Base-by-base conservation (phyloP, 176 grass and related monocot genomes). In the Oryza australiensis region DNA sequence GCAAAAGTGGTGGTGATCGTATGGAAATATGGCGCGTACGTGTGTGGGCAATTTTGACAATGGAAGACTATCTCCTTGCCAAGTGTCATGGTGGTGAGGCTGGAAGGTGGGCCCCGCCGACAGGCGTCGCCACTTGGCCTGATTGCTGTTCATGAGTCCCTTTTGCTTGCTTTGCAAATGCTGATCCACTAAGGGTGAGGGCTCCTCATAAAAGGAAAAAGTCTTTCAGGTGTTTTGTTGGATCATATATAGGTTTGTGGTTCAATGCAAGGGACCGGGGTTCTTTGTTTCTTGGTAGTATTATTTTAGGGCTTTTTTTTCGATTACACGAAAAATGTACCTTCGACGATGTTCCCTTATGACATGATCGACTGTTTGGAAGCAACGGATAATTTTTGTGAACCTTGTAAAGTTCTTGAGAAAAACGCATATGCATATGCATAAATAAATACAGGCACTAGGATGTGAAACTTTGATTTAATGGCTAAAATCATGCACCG, bases 111-210 rank as follows among this genome's bases (percentile, higher is more conserved):
- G 33, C 5, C 83, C 6, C 10, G 10, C 73, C 4, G 55, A 32
- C 3, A 3, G 32, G 37, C 43, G 14, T 67, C 45, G 77, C 62
- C 62, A 66, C 41, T 49, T 64, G 53, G 24, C 62, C 29, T 38
- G 34, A 72, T 37, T 75, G 72, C 49, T 89, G 92, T 38, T 86
- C 70, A 22, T 64, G 59, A 70, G 80, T 86, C 65, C 29, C 70
- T 87, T 86, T 94, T 87, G 85, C 90, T 90, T 94, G 82, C 78
- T 73, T 74, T 86, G 82, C 82, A 90, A 89, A 85, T 68, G 64
- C 80, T 28, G 74, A 30, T 32, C 64, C 24, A 34, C 55, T 24
- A 68, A 63, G 0, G 51, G 45, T 57, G 1, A n/a, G 53, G 53
- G 6, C 53, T n/a, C 3, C 16, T n/a, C 53, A n/a, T 20, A 53